Percentiles rank a stretch among this genome's conserved stretches.
These are phyloP conservation scores for Gilbertella persicaria DNA, from an alignment of 371 early-diverging fungal genomes.

Conservation along the genomic window DNA sequence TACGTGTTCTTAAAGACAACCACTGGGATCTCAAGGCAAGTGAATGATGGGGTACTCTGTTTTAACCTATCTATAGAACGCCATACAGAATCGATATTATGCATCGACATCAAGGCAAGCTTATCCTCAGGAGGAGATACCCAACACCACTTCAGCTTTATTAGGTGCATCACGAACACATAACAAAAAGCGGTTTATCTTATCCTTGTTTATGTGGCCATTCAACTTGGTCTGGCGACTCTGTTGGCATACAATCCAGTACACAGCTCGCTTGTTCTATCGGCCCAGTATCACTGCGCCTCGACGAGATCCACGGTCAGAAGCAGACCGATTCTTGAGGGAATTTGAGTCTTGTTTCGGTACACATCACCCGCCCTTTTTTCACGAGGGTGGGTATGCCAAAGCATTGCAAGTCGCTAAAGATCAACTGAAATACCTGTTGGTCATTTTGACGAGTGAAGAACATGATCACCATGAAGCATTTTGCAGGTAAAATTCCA, in stretches of 20 bases:
- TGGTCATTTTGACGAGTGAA: conserved; percentile 73
- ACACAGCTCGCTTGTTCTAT: conserved; percentile 49
- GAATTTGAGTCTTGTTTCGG: conserved; percentile 76
- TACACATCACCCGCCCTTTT: conserved; percentile 72
- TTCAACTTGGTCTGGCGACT: conserved; percentile 54
- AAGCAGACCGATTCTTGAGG: conserved; percentile 65
- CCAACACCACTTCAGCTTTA: conserved; percentile 25
- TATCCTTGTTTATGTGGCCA: conserved; percentile 56
- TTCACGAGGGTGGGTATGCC: conserved; percentile 70
- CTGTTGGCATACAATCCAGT: conserved; percentile 53
- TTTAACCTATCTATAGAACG: not conserved
- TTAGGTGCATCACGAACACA: conserved; percentile 9
- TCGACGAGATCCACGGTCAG: conserved; percentile 55
- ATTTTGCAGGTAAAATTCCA: conserved; percentile 58
- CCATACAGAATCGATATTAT: conserved; percentile 5
- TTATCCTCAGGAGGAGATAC: conserved; percentile 12
- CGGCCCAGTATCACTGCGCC: conserved; percentile 42
- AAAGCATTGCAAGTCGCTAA: conserved; percentile 72
- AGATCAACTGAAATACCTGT: conserved; percentile 67
- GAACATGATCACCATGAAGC: conserved; percentile 78
- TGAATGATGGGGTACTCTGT: not conserved
- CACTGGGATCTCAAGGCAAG: conserved; percentile 29
- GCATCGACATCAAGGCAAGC: not conserved
- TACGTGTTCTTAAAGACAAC: conserved; percentile 21
- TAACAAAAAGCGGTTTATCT: conserved; percentile 17